Conservation (phyloP, 2,329 filamentous ascomycete genomes). For the Pseudopyricularia javanii region DNA sequence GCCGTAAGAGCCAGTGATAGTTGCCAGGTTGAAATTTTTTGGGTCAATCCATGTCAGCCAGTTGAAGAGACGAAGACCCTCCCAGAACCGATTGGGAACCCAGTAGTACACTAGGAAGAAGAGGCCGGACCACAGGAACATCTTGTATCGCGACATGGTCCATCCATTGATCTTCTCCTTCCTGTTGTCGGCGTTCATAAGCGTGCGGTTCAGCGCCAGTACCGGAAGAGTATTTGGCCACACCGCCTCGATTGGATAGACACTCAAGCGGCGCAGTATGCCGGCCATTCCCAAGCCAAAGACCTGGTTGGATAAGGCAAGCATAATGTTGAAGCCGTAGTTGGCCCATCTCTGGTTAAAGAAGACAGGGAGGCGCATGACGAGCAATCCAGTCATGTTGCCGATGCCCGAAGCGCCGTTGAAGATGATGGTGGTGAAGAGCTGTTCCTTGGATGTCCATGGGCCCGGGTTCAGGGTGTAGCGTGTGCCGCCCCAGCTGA, state of each 20-base stretch:
- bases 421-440: slow-evolving; percentile 26
- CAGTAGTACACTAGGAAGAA: slow-evolving; percentile 34
- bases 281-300: slow-evolving; percentile 31
- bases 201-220: slow-evolving; percentile 21
- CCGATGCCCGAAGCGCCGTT: slow-evolving; percentile 22
- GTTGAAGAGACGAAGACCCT: slow-evolving; percentile 27
- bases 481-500: slow-evolving; percentile 12
- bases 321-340: slow-evolving; percentile 27
- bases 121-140: slow-evolving; percentile 25
- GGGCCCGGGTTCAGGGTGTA: slow-evolving; percentile 26
- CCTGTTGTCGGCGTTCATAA: slow-evolving; percentile 20
- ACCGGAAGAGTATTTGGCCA: slow-evolving; percentile 28
- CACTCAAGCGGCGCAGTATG: slow-evolving; percentile 22
- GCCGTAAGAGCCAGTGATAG: slow-evolving; percentile 25
- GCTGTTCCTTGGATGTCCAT: slow-evolving; percentile 29
- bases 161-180: slow-evolving; percentile 26
- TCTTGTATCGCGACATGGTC: slow-evolving; percentile 27
- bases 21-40: slow-evolving; percentile 26
- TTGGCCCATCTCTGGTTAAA: slow-evolving; percentile 25
- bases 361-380: slow-evolving; percentile 22
- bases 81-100: slow-evolving; percentile 24
- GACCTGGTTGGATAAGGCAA: slow-evolving; percentile 28
- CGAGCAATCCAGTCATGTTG: slow-evolving; percentile 21
- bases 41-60: slow-evolving; percentile 41
- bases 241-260: slow-evolving; percentile 23